Base-by-base conservation (phyloP, 2,329 filamentous ascomycete species). In the Simplicillium aogashimaense region DNA sequence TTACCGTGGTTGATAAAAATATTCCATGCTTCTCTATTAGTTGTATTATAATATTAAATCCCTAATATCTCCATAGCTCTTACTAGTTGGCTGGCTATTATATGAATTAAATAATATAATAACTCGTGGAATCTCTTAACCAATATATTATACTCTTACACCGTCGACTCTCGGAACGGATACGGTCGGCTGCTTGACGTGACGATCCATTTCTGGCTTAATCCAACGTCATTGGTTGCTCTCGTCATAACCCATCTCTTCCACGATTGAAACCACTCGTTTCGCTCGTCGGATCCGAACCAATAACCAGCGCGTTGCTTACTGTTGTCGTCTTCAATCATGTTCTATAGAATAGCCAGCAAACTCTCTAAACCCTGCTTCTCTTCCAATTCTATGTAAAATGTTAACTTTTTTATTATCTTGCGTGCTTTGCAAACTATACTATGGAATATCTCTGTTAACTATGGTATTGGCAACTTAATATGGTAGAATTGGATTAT, bases 61-160 rank as follows among this genome's bases (percentile, higher is more conserved):
- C 36, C 30, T 6, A 33, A 36, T 10, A 48, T 37, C 39, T 48
- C 39, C 4, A 29, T 37, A 9, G 35, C 37, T 14, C 37, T 30
- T 12, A 1, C 39, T 11, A 37, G 41, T 39, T 44, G 29, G 6
- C 41, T 36, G 1, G 37, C 20, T 11, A 42, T 32, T 13, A 41
- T 42, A 17, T 48, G 37, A 25, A 48, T 41, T 7, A 44, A 16
- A 29, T 43, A 38, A 28, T 13, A 46, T 12, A 48, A 33, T 16
- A 30, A 16, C 42, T 46, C 39, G 4, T 35, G 29, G 20, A 45
- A 42, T 25, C 40, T 8, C 30, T 46, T 31, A 10, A 43, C 36
- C 7, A 29, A 36, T 1, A n/a, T 29, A 6, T n/a, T 18, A 18
- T 46, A 46, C 25, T 36, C 11, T 5, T 34, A 15, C 2, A 43